phyloP scores from a whole-genome alignment of 352 stramenopile genomes.

The Nothophytophthora sp. region DNA sequence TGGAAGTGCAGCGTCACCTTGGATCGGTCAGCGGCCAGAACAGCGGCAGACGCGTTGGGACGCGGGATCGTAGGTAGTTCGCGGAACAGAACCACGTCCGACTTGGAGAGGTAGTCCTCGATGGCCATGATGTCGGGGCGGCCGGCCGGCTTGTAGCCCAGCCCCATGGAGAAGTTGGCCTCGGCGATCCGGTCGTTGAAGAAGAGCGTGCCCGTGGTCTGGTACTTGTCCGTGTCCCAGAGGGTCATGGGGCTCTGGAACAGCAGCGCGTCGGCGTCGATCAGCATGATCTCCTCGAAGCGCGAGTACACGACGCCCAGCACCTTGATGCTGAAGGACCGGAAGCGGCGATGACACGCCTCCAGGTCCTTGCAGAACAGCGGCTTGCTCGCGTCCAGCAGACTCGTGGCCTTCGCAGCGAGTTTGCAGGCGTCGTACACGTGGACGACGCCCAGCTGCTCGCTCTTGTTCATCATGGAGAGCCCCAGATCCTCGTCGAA shows the following conservation, averaged over 20 bases:
- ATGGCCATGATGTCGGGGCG: neutral
- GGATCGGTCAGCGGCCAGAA: neutral
- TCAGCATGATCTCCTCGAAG: constrained; percentile 60
- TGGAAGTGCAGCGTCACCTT: neutral
- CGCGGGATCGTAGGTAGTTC: constrained; percentile 1
- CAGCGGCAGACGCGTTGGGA: neutral
- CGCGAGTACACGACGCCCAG: constrained; percentile 47
- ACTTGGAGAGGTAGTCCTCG: constrained; percentile 1
- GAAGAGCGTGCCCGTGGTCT: constrained; percentile 43
- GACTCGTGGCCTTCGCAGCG: constrained; percentile 12
- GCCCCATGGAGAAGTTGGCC: neutral
- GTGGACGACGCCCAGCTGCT: constrained; percentile 25
- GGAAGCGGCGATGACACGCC: constrained; percentile 42
- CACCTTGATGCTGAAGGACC: constrained; percentile 55
- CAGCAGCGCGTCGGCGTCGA: constrained; percentile 63
- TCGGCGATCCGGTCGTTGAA: constrained; percentile 40
- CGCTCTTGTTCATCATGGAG: constrained; percentile 8
- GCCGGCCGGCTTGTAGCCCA: neutral
- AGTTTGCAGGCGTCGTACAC: constrained; percentile 50
- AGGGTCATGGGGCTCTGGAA: constrained; percentile 42
- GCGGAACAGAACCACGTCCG: neutral
- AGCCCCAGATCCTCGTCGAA: constrained; percentile 26
- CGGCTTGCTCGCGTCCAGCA: constrained; percentile 6
- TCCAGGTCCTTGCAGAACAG: constrained; percentile 39
- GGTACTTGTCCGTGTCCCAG: constrained; percentile 37